A percentile compares a stretch with the other conserved stretches of the same genome.
These are phyloP conservation scores for Plasmodium fragile DNA, from an alignment of 169 alveolate species.

Conservation along the genomic window DNA sequence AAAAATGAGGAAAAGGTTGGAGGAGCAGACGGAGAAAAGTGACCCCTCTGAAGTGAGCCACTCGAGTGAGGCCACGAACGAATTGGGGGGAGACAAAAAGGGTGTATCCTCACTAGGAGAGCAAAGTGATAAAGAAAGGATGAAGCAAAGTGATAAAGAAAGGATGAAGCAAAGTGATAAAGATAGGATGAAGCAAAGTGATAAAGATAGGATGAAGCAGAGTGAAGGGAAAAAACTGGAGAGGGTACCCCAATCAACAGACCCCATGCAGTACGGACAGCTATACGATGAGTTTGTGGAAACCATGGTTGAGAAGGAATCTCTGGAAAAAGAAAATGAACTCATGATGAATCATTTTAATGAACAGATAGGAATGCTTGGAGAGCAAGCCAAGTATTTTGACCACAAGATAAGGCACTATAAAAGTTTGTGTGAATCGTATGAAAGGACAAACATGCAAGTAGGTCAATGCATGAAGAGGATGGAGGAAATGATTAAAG, in stretches of 20 bases:
- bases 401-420: slow-evolving; percentile 27
- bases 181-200: neutral
- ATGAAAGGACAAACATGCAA: neutral
- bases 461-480: neutral
- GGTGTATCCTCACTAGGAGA: too few relatives aligned
- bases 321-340: slow-evolving; percentile 24
- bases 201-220: neutral
- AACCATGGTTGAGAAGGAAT: slow-evolving; percentile 22
- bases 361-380: neutral
- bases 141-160: neutral
- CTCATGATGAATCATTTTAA: slow-evolving; percentile 16
- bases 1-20: neutral
- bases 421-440: slow-evolving; percentile 11
- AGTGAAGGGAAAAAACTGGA: neutral
- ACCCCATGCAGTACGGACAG: neutral
- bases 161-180: too few relatives aligned
- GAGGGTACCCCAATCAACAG: neutral
- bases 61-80: neutral
- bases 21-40: neutral
- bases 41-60: neutral
- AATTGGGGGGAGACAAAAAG: neutral
- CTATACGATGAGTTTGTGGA: slow-evolving; percentile 26
- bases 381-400: slow-evolving; percentile 22
- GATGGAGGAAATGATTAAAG: slow-evolving; percentile 1
- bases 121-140: neutral